Evolutionary conservation across 805 yeast species (phyloP).

Genomic region (Kockiozyma suomiensis): DNA sequence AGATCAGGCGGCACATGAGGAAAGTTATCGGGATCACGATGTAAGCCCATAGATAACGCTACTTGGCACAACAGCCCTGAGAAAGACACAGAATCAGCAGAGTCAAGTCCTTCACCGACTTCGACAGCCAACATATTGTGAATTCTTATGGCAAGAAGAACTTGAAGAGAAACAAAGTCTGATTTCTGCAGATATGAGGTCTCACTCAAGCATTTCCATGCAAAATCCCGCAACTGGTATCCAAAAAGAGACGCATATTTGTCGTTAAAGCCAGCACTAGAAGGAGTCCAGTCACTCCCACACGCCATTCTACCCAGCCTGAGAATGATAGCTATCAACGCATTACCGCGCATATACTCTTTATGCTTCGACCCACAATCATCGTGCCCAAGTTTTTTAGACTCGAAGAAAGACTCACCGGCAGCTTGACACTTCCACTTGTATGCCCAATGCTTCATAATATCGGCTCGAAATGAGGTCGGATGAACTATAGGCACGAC

Average conservation of each 20-base stretch:
- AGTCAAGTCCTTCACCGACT: conserved; percentile 34
- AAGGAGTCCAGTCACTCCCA: conserved; percentile 33
- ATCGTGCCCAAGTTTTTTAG: not conserved
- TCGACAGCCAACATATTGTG: conserved; percentile 31
- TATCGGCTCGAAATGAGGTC: conserved; percentile 23
- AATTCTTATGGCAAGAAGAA: conserved; percentile 36
- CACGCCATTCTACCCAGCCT: conserved; percentile 34
- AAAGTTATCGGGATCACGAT: conserved; percentile 38
- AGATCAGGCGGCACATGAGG: conserved; percentile 30
- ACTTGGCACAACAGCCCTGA: conserved; percentile 35
- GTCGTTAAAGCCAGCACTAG: conserved; percentile 26
- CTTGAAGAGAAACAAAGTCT: conserved; percentile 23
- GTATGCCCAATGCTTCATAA: conserved; percentile 23
- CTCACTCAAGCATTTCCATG: conserved; percentile 23
- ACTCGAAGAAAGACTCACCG: not conserved
- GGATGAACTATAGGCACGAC: conserved; percentile 34
- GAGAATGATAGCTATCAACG: conserved; percentile 32
- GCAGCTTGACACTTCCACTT: conserved; percentile 6
- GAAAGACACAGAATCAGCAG: conserved; percentile 29
- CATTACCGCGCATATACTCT: conserved; percentile 28
- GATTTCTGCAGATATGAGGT: conserved; percentile 24
- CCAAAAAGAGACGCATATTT: conserved; percentile 18
- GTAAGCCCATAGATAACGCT: conserved; percentile 39
- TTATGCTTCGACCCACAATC: conserved; percentile 9
- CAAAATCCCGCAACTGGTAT: conserved; percentile 13